Conservation (phyloP, 768 basidiomycete species). For the Lactarius psammicola region DNA sequence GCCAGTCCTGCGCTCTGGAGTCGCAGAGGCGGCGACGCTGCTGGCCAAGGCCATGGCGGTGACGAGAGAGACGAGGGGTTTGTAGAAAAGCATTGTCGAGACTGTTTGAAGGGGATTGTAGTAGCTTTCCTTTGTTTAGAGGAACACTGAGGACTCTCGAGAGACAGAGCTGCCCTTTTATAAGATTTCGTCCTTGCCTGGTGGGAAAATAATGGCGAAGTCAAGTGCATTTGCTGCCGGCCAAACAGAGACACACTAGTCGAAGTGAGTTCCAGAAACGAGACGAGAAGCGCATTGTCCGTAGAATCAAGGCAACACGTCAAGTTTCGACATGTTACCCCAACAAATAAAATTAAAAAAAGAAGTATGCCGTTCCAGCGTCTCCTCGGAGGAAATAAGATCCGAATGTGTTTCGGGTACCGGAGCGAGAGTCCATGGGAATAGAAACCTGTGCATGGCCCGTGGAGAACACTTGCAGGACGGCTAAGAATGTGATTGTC, state of each 20-base stretch:
- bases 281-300: neutral
- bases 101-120: neutral
- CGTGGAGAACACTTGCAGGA: neutral
- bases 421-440: neutral
- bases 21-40: neutral
- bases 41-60: neutral
- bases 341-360: neutral
- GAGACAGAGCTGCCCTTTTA: neutral
- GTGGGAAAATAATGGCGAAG: neutral
- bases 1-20: neutral
- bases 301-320: neutral
- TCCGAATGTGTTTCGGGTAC: neutral
- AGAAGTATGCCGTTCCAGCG: neutral
- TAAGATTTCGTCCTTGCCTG: neutral
- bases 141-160: neutral
- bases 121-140: neutral
- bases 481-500: neutral
- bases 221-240: neutral
- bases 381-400: no score
- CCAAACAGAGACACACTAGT: neutral
- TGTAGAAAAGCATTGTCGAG: slow-evolving; percentile 8
- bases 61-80: slow-evolving; percentile 4
- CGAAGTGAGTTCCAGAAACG: neutral
- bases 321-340: neutral
- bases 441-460: neutral